These are phyloP conservation scores for Yamadazyma spencermartinsiae DNA, from an alignment of 1,139 yeast genomes.

Conservation along the genomic window DNA sequence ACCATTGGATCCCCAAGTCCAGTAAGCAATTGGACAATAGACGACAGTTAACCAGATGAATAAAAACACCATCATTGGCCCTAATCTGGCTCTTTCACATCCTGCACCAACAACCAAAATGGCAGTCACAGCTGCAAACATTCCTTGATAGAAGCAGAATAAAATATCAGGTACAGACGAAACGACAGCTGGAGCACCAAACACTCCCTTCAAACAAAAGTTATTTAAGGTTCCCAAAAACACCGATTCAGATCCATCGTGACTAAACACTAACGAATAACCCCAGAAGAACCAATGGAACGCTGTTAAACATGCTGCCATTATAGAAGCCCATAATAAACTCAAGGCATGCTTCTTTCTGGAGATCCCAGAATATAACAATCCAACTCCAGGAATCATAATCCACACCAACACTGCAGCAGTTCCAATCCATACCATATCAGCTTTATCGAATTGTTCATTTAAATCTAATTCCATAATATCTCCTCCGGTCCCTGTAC, in stretches of 20 bases:
- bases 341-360: slow-evolving; percentile 92
- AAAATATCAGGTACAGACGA: slow-evolving; percentile 78
- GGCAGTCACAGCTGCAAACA: slow-evolving; percentile 93
- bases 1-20: slow-evolving; percentile 95
- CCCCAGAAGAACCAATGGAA: slow-evolving; percentile 99
- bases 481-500: slow-evolving; percentile 75
- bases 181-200: slow-evolving; percentile 78
- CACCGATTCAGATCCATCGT: slow-evolving; percentile 53
- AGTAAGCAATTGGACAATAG: slow-evolving; percentile 90
- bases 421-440: slow-evolving; percentile 86
- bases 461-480: slow-evolving; percentile 73
- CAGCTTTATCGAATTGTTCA: slow-evolving; percentile 68
- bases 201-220: slow-evolving; percentile 75
- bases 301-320: slow-evolving; percentile 76
- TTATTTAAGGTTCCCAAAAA: slow-evolving; percentile 80
- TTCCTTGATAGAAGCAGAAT: slow-evolving; percentile 89
- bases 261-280: slow-evolving; percentile 82
- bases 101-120: slow-evolving; percentile 96
- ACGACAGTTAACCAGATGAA: slow-evolving; percentile 96
- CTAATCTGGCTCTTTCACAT: slow-evolving; percentile 93
- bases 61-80: slow-evolving; percentile 93
- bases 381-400: slow-evolving; percentile 93
- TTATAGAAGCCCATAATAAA: slow-evolving; percentile 88
- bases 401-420: slow-evolving; percentile 83
- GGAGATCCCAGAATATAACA: slow-evolving; percentile 85